Conservation (phyloP, 352 stramenopile species). For the Globisporangium yorkense region DNA sequence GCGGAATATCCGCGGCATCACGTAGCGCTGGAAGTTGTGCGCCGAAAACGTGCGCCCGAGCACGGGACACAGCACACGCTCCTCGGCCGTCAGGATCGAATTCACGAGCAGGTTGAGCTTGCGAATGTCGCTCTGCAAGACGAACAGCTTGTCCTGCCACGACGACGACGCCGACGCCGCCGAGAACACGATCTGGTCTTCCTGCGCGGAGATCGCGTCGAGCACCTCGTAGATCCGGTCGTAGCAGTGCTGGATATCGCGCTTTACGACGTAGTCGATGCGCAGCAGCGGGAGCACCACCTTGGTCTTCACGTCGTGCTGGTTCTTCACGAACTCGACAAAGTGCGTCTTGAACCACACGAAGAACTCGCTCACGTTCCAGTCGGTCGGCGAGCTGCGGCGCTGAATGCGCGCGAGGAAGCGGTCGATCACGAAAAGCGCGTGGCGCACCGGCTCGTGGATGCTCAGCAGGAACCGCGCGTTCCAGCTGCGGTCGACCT, state of each 20-base stretch:
- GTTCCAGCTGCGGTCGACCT: constrained; percentile 67
- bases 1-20: constrained; percentile 70
- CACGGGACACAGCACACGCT: constrained; percentile 48
- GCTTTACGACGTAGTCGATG: constrained; percentile 53
- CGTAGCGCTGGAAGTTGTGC: constrained; percentile 61
- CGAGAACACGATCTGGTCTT: constrained; percentile 43
- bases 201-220: constrained; percentile 47
- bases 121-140: constrained; percentile 65
- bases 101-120: constrained; percentile 65
- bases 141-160: constrained; percentile 38
- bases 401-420: constrained; percentile 62
- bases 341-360: constrained; percentile 78
- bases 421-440: constrained; percentile 77
- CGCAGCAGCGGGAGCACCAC: constrained; percentile 62
- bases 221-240: constrained; percentile 57
- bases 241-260: constrained; percentile 57
- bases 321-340: constrained; percentile 67
- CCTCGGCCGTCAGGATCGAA: constrained; percentile 62
- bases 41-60: constrained; percentile 67
- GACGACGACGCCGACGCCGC: constrained; percentile 35
- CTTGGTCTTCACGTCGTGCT: constrained; percentile 63
- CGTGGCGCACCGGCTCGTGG: constrained; percentile 76
- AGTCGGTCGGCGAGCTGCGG: constrained; percentile 31
- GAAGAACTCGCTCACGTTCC: constrained; percentile 71
- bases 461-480: constrained; percentile 68